A percentile compares a stretch with the other conserved stretches of the same genome.
Evolutionary conservation across 2,329 filamentous ascomycete genomes (phyloP).

Genomic region (Fonsecaea pedrosoi): DNA sequence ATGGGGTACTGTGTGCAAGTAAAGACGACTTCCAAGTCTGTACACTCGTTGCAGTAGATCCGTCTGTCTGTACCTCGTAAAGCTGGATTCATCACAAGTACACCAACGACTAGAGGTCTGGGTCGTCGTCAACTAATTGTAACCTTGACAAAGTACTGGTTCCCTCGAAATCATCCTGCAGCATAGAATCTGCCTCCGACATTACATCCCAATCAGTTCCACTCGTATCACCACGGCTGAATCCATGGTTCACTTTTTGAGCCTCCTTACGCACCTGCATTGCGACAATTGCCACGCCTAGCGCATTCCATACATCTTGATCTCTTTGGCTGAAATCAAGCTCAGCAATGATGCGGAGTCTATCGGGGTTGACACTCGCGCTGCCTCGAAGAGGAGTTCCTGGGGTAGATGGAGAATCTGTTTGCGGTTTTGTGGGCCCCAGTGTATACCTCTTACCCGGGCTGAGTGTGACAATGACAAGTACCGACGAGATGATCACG

Average conservation of each 20-base stretch:
- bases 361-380: conserved; percentile 20
- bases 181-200: conserved; percentile 20
- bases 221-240: conserved; percentile 20
- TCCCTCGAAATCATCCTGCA: conserved; percentile 22
- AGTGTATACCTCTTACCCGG: conserved; percentile 1
- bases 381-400: conserved; percentile 7
- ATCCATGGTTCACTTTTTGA: conserved; percentile 25
- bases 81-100: not conserved
- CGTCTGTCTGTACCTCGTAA: not conserved
- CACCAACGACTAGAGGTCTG: conserved; percentile 24
- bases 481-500: conserved; percentile 59
- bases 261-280: conserved; percentile 57
- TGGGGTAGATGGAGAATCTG: conserved; percentile 5
- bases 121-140: conserved; percentile 25
- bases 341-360: conserved; percentile 54
- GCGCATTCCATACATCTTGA: conserved; percentile 67
- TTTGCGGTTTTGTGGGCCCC: conserved; percentile 29
- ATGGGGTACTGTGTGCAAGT: not conserved
- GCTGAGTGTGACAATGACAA: conserved; percentile 60
- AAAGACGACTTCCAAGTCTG: not conserved
- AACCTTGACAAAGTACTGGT: conserved; percentile 20
- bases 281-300: conserved; percentile 63
- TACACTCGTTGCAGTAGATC: conserved; percentile 2
- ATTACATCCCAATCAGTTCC: conserved; percentile 21
- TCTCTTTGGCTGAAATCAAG: conserved; percentile 61